Percentiles rank a stretch among this genome's conserved stretches.
Evolutionary conservation across 1,139 yeast species (phyloP).

Genomic region (Blastobotrys illinoisensis): DNA sequence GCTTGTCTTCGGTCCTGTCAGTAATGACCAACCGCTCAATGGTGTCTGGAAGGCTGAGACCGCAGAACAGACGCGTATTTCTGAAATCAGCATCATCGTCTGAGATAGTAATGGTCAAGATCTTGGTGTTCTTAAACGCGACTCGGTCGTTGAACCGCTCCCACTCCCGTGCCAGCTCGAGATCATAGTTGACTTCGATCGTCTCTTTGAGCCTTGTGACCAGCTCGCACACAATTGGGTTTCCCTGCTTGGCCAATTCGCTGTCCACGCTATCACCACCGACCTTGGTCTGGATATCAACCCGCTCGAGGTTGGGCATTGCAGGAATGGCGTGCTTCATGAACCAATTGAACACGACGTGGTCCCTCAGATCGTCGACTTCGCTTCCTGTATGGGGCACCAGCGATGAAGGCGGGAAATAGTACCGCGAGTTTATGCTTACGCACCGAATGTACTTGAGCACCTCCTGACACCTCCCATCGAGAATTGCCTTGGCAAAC

Average conservation of each 20-base stretch:
- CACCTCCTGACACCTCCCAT: background rate
- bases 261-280: background rate
- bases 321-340: background rate
- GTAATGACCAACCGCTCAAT: slow-evolving; percentile 1
- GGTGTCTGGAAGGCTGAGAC: background rate
- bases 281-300: slow-evolving; percentile 4
- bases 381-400: background rate
- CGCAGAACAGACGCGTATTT: background rate
- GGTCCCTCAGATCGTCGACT: background rate
- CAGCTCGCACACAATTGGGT: background rate
- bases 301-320: background rate
- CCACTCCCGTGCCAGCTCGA: slow-evolving; percentile 1
- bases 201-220: background rate
- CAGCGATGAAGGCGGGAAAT: background rate
- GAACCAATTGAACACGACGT: slow-evolving; percentile 5
- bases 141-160: slow-evolving; percentile 1
- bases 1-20: background rate
- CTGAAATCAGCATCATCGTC: background rate
- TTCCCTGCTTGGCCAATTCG: background rate
- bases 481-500: background rate
- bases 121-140: background rate
- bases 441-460: background rate
- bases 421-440: slow-evolving; percentile 1
- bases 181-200: slow-evolving; percentile 1
- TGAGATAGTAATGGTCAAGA: background rate